Base-by-base conservation (phyloP, 2,329 filamentous ascomycete genomes). In the Aspergillus fumigatiaffinis region DNA sequence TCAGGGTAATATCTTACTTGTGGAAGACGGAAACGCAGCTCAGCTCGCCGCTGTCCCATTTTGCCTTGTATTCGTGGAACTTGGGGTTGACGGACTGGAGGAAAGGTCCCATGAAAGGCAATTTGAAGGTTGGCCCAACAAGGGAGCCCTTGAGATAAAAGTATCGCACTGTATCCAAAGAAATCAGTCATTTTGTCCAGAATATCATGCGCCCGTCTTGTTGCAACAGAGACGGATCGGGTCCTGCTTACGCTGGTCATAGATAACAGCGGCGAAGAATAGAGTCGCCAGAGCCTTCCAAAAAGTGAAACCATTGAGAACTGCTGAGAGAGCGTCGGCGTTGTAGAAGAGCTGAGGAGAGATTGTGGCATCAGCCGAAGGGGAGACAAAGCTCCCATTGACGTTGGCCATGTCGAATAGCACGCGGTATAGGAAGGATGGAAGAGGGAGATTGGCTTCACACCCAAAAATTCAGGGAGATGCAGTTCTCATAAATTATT, bases 11-110 rank as follows among this genome's bases (percentile, higher is more conserved):
- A 23, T 53, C 86, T 66, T 84, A 96, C 91, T 97, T 99, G 86
- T 99, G 94, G 81, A 99, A 99, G 69, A 99, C 92, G 2, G 92
- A 97, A 60, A 99, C 94, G 72, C 94, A 99, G 82, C 92, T 97
- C 66, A 99, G 82, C 50, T 90, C 88, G 50, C 90, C 94, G 71
- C 91, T 96, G 68, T 83, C 76, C 94, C 94, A 99, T 82, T 97
- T 97, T 60, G 83, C 87, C 74, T 92, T 84, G 79, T 99, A 99
- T 70, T 92, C 85, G 60, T 88, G 86, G 73, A 97, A 97, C 70
- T 93, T 91, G 57, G 94, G 94, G 75, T 96, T 87, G 68, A 97
- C 82, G 28, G 92, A 96, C 71, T 97, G 82, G 56, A 97, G 82
- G 76, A 99, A 97, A 4, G 94, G 93, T n/a, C 94, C 94, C 74